Evolutionary conservation across 2,329 filamentous ascomycete species (phyloP).

Genomic region (Macrophomina tecta): DNA sequence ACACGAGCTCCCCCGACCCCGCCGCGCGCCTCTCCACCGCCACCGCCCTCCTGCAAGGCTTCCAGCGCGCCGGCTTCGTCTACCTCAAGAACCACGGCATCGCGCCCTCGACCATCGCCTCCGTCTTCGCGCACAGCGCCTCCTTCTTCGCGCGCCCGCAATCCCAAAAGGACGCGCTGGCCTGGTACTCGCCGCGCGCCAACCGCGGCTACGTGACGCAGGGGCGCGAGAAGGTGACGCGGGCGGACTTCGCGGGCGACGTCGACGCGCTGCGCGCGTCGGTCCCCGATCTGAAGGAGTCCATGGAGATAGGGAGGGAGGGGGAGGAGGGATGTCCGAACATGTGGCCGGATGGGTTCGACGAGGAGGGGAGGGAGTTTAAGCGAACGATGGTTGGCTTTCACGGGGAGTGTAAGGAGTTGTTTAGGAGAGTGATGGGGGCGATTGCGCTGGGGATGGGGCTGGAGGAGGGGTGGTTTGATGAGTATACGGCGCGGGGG

Average conservation of each 20-base stretch:
- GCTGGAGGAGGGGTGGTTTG: conserved; percentile 75
- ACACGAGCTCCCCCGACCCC: conserved; percentile 65
- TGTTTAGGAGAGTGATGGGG: conserved; percentile 82
- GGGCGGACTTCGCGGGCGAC: conserved; percentile 43
- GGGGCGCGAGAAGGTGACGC: conserved; percentile 50
- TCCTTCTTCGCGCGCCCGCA: conserved; percentile 48
- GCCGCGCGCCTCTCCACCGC: conserved; percentile 69
- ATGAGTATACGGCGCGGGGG: conserved; percentile 68
- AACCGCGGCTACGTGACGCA: conserved; percentile 56
- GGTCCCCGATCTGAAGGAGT: conserved; percentile 60
- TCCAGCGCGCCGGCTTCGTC: conserved; percentile 86
- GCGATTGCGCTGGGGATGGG: conserved; percentile 84
- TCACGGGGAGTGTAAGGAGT: conserved; percentile 71
- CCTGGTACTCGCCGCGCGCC: conserved; percentile 53
- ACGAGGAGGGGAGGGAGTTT: conserved; percentile 65
- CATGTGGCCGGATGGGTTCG: conserved; percentile 71
- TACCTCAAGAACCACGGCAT: conserved; percentile 85
- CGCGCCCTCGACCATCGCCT: conserved; percentile 60
- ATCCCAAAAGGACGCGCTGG: conserved; percentile 46
- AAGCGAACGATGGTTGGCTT: conserved; percentile 76
- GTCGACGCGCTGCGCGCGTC: conserved; percentile 43
- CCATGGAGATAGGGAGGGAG: conserved; percentile 66
- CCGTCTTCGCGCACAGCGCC: conserved; percentile 62
- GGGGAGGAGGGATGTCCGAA: conserved; percentile 71
- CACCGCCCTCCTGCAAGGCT: conserved; percentile 75